These are phyloP conservation scores for Triticum aestivum DNA, from an alignment of 176 grass and related monocot genomes.

Conservation along the genomic window IWGSC_CS_RefSeq_v2.1 NC_057814.1:378137873-378138372, in stretches of 20 bases:
- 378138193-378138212: slow-evolving; percentile 97
- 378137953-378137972: background rate
- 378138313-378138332: slow-evolving; percentile 98
- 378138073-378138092: background rate
- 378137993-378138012: background rate
- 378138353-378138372: slow-evolving; percentile 43
- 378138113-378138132: background rate
- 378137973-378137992: background rate
- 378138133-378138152: background rate
- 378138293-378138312: slow-evolving; percentile 92
- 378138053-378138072: background rate
- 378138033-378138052: background rate
- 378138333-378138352: slow-evolving; percentile 99
- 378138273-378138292: slow-evolving; percentile 85
- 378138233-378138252: slow-evolving; percentile 99
- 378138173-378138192: background rate
- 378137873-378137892: background rate
- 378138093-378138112: background rate
- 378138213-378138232: slow-evolving; percentile 79
- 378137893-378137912: background rate
- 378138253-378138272: slow-evolving; percentile 96
- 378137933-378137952: background rate
- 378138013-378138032: background rate
- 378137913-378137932: background rate
- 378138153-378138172: background rate